Evolutionary conservation across 2,329 filamentous ascomycete genomes (phyloP), one percentile per base, ranked within the genome.

Genomic region (Didymella exigua): DNA sequence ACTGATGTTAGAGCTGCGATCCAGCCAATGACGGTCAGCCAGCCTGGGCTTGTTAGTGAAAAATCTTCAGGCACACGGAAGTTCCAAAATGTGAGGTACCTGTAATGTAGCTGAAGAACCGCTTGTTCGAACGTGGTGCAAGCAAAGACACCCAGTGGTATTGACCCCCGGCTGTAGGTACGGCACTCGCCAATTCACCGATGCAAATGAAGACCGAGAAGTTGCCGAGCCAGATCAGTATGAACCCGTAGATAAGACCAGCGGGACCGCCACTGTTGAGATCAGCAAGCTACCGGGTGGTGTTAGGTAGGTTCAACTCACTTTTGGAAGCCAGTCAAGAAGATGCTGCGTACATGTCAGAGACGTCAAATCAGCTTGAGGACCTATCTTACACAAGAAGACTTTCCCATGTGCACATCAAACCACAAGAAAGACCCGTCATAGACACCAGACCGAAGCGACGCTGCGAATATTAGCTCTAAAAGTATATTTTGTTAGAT

Each of bases 1-100:
- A 69, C 68, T 3, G 71, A 64, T 9, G 75, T 78, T 56, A 67
- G 65, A 54, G 65, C 70, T 19, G 76, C 75, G 40, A 78, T 76
- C 77, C 77, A 79, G 3, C 76, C 77, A 14, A 78, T 67, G 1
- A 77, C 76, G 14, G 75, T 77, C 5, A 78, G 71, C 78, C 78
- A 80, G 7, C 78, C 78, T 74, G 31, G 0, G 6, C 10, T 16
- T 1, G 21, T 70, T 38, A 69, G 60, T 30, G n/a, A 18, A 4
- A 29, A 2, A 9, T 9, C n/a, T 16, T 16, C 13, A 14, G 2
- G 14, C 6, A 23, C 14, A n/a, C 8, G 3, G 2, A 14, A n/a
- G 7, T n/a, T 14, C 24, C 19, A 24, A 11, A 2, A 30, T 5
- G 6, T 18, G 1, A 5, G 10, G 9, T 65, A 74, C 72, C 72